Evolutionary conservation across 164 flowering plant species (phyloP), one percentile per base, ranked within the genome.

Genomic region (Nymphaea thermarum): DNA sequence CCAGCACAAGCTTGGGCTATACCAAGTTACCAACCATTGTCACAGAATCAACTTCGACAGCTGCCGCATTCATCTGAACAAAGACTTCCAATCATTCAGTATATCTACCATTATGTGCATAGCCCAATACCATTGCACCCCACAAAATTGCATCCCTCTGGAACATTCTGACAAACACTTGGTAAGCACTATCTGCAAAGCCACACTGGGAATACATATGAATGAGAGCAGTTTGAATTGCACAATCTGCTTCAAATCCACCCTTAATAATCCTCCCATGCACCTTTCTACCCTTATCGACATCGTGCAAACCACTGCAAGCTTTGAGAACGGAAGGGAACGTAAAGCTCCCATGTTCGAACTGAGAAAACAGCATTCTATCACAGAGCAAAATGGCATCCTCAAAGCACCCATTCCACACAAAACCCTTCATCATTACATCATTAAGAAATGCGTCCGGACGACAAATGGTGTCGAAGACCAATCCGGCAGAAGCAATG

Each of bases 401-500:
- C 65, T 74, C 69, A 68, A 79, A 84, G 44, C 67, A 74, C 43
- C 73, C 62, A 74, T 72, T 79, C 84, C 86, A 78, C 0, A 85
- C 85, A 68, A 73, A 75, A 76, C 77, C 75, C 70, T 88, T 92
- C 65, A 92, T 78, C 12, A 90, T 74, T 2, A 92, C 88, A 62
- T 90, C 88, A 80, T 84, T 85, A 91, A 90, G 88, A 89, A 88
- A 87, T 51, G 90, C 75, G 78, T 92, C 98, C 4, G 96, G 94
- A 1, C 44, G 67, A 43, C 68, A 70, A 79, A 82, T 84, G 66
- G 80, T 47, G 12, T 79, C 62, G 66, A 90, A 87, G 43, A 87
- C 81, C 5, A 74, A 73, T 44, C 51, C 70, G 5, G 92, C 72
- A 63, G 89, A 78, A 64, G 76, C 70, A 44, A 82, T 72, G 62